These are phyloP conservation scores for Solanum aculeatissimum DNA, from an alignment of 305 asterid species.

Conservation along the genomic window DNA sequence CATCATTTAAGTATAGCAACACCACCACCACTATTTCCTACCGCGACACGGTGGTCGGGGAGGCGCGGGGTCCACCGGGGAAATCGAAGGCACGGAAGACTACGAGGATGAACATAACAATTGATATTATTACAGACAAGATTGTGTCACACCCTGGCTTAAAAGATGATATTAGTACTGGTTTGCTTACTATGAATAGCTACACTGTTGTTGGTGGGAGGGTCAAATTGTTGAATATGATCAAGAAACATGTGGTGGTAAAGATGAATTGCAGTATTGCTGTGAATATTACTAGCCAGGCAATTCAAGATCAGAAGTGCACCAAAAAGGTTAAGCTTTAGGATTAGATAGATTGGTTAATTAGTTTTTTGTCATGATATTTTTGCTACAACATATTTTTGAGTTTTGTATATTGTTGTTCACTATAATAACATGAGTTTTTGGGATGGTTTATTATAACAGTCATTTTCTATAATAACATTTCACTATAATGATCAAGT, in stretches of 20 bases:
- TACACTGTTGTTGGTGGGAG: slow-evolving; percentile 56
- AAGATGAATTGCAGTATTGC: slow-evolving; percentile 60
- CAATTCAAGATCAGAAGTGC: slow-evolving; percentile 55
- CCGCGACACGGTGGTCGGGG: slow-evolving; percentile 46
- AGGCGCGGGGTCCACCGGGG: slow-evolving; percentile 78
- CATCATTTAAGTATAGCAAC: slow-evolving; percentile 54
- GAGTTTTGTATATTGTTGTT: background rate
- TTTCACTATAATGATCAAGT: background rate
- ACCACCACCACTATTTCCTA: slow-evolving; percentile 54
- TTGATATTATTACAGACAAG: slow-evolving; percentile 45
- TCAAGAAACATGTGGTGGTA: slow-evolving; percentile 45
- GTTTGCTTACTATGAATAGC: slow-evolving; percentile 37
- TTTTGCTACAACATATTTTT: background rate
- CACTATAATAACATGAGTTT: background rate
- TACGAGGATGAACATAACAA: slow-evolving; percentile 52
- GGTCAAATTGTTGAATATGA: slow-evolving; percentile 33
- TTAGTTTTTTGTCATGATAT: background rate
- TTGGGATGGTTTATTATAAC: background rate
- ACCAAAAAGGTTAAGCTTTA: slow-evolving; percentile 35
- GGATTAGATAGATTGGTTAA: background rate
- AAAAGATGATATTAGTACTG: slow-evolving; percentile 29
- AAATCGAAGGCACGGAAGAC: slow-evolving; percentile 59
- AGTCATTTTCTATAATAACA: background rate
- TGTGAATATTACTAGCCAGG: slow-evolving; percentile 33
- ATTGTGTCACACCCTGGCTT: slow-evolving; percentile 32